Evolutionary conservation across 1,284 basidiomycete species (phyloP), one percentile per base, ranked within the genome.

Genomic region (Ceratobasidium sp.): DNA sequence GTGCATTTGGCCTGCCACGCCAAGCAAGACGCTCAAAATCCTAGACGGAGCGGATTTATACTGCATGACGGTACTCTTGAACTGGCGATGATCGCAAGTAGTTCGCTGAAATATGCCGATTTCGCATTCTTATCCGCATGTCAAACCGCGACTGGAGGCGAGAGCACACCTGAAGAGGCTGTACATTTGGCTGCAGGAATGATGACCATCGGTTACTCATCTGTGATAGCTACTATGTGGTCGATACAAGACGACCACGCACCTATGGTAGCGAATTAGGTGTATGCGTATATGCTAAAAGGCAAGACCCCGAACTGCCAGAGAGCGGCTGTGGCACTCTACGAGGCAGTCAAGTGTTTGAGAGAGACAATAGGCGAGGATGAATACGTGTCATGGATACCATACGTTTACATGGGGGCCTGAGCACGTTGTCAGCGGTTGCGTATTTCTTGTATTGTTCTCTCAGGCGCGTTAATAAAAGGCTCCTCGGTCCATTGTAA

Each of bases 201-300:
- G 57, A 18, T 61, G 21, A 26, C 30, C 36, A 39, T 18, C 1
- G 28, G 59, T 0, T 39, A 46, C 30, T 26, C 28, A 39, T 23
- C 48, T 4, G 82, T 83, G 0, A 76, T 84, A 12, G 83, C 81
- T 14, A 82, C 83, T 39, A 74, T 83, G 75, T 83, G 82, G 82
- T 70, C 74, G 23, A 78, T 81, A 72, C 62, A 57, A 3, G 78
- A 81, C 55, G 18, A n/a, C 2, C 76, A 78, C 53, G 80, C 76
- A 14, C 75, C 76, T 6, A 23, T 57, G 4, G 59, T 79, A 16
- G 71, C 78, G 5, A 52, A 76, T 26, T 67, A 74, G 32, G 76
- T 79, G 59, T 78, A 79, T 55, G 43, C 62, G 18, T 53, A 76
- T 61, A 75, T 78, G 62, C 73, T 77, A 45, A 23, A 52, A 21